phyloP scores from a whole-genome alignment of 495 filamentous ascomycete genomes.

The Platismatia glauca region DNA sequence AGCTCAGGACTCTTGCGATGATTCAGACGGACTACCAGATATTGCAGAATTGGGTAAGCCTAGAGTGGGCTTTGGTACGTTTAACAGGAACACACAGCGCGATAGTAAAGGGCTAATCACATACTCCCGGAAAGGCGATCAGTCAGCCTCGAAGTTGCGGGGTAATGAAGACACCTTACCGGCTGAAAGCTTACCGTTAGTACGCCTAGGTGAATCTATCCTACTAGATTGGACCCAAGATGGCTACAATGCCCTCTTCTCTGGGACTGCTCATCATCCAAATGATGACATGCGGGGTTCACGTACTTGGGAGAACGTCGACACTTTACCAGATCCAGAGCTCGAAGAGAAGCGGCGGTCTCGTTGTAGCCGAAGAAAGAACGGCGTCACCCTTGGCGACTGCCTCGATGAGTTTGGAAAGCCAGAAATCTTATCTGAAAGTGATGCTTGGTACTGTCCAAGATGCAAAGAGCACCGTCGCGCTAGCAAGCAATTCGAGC shows the following conservation, averaged over 20 bases:
- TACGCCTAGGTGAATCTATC: constrained; percentile 71
- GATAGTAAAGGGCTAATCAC: constrained; percentile 26
- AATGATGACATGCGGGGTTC: constrained; percentile 39
- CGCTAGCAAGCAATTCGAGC: constrained; percentile 89
- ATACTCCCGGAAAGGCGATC: constrained; percentile 26
- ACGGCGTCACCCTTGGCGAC: constrained; percentile 76
- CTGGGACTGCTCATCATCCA: constrained; percentile 32
- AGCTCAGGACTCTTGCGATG: constrained; percentile 22
- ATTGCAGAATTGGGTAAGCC: constrained; percentile 18
- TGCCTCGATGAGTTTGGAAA: constrained; percentile 89
- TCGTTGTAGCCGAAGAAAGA: constrained; percentile 53
- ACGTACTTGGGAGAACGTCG: constrained; percentile 43
- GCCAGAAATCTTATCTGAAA: constrained; percentile 82
- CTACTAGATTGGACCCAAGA: constrained; percentile 71
- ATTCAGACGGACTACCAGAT: constrained; percentile 26
- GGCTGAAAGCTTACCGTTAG: constrained; percentile 42
- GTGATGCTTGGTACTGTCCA: constrained; percentile 94
- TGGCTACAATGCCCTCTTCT: constrained; percentile 63
- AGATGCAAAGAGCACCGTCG: constrained; percentile 87
- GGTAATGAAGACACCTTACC: constrained; percentile 1
- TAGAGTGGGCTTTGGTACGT: constrained; percentile 20
- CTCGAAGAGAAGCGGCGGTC: constrained; percentile 50
- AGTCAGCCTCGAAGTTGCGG: constrained; percentile 16
- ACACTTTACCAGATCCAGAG: constrained; percentile 54
- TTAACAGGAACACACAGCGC: constrained; percentile 17